Evolutionary conservation across 2,329 filamentous ascomycete species (phyloP).

Genomic region (Talaromyces amestolkiae): DNA sequence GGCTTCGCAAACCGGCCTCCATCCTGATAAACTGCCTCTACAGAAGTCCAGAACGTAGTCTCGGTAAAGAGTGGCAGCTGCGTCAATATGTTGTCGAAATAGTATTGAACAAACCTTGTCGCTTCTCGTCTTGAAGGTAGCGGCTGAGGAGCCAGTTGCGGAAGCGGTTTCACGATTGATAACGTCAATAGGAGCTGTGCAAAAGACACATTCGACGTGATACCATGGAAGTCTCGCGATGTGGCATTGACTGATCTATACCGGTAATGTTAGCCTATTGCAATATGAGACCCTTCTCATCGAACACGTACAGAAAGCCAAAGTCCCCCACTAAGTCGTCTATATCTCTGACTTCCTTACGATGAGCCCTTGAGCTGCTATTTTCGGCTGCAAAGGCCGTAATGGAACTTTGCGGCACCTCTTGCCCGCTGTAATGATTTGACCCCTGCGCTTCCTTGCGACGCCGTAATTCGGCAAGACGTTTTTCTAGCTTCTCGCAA

Average conservation of each 20-base stretch:
- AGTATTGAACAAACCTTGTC: conserved; percentile 72
- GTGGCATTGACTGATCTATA: conserved; percentile 86
- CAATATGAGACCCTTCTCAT: not conserved
- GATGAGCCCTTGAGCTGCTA: conserved; percentile 40
- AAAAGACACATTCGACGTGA: conserved; percentile 48
- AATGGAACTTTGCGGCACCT: conserved; percentile 36
- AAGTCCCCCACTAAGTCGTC: conserved; percentile 93
- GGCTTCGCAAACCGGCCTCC: conserved; percentile 60
- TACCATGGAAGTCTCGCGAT: conserved; percentile 87
- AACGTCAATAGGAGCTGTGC: conserved; percentile 54
- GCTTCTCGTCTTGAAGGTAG: conserved; percentile 71
- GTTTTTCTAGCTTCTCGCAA: conserved; percentile 81
- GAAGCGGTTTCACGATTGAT: conserved; percentile 69
- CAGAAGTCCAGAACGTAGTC: conserved; percentile 69
- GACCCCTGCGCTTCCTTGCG: conserved; percentile 30
- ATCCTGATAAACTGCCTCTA: conserved; percentile 78
- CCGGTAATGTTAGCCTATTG: conserved; percentile 21
- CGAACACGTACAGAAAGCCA: conserved; percentile 66
- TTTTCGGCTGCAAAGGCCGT: conserved; percentile 33
- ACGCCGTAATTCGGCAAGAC: conserved; percentile 53
- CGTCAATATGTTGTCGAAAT: conserved; percentile 76
- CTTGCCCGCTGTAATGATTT: conserved; percentile 22
- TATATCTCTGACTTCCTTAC: conserved; percentile 76
- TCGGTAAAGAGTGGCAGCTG: conserved; percentile 82
- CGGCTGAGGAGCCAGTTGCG: conserved; percentile 57